Conservation (phyloP, 306 rosid species). For the Gleditsia sinensis region DNA sequence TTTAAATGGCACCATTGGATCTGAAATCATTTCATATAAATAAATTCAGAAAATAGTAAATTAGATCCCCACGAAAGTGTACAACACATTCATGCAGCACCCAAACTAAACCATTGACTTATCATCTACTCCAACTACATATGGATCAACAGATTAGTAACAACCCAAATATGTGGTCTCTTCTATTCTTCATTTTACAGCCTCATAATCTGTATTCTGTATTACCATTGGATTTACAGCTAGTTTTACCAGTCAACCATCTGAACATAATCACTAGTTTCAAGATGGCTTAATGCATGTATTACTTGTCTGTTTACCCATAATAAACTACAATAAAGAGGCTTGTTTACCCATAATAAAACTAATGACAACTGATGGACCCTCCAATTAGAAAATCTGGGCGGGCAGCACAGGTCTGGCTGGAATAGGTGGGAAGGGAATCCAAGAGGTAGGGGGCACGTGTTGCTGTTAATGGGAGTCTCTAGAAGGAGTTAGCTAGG, state of each 20-base stretch:
- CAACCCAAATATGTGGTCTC: neutral
- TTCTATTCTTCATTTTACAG: neutral
- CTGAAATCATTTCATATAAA: no score
- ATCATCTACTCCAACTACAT: neutral
- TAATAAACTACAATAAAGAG: neutral
- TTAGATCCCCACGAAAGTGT: neutral
- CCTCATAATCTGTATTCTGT: neutral
- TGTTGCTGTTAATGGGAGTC: no score
- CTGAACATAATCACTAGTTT: neutral
- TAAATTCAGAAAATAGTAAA: neutral
- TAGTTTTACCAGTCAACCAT: neutral
- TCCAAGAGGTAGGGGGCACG: no score
- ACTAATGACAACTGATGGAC: neutral
- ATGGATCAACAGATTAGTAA: neutral
- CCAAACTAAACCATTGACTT: neutral
- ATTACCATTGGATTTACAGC: neutral
- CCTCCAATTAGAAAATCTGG: no score
- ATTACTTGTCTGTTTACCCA: neutral
- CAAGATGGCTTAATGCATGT: neutral
- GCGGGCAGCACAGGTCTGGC: no score
- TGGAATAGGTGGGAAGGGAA: no score
- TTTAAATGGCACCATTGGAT: no score
- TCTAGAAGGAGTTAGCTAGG: no score
- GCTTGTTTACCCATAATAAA: constrained; percentile 8
- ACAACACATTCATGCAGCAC: neutral